phyloP scores from a whole-genome alignment of 1,139 yeast genomes.

The Lipomyces yarrowii region DNA sequence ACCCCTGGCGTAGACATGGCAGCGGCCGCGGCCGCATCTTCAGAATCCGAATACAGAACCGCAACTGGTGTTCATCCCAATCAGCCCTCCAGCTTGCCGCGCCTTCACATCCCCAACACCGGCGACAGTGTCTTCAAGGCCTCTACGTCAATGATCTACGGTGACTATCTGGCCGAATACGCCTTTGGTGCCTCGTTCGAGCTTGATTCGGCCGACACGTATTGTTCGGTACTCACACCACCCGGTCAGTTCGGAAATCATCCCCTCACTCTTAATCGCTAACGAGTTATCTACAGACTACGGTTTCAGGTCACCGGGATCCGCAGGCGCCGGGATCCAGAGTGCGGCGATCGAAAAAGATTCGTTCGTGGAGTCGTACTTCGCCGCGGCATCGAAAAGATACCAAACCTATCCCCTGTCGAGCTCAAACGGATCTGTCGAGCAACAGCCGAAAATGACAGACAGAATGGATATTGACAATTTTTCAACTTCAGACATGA shows the following conservation, averaged over 20 bases:
- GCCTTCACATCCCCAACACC: neutral
- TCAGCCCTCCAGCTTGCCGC: slow-evolving; percentile 1
- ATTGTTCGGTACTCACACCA: neutral
- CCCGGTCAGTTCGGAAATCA: neutral
- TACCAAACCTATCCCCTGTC: neutral
- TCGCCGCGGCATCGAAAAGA: neutral
- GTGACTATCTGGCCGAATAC: slow-evolving; percentile 7
- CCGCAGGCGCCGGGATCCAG: neutral
- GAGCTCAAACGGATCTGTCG: neutral
- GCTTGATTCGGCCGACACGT: neutral
- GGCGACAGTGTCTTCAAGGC: neutral
- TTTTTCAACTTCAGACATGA: neutral
- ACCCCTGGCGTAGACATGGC: neutral
- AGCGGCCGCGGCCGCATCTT: neutral
- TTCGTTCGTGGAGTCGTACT: slow-evolving; percentile 8
- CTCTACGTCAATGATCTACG: slow-evolving; percentile 3
- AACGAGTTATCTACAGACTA: neutral
- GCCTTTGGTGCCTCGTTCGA: slow-evolving; percentile 1
- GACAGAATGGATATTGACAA: neutral
- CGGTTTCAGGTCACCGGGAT: neutral
- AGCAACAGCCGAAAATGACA: neutral
- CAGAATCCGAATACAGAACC: neutral
- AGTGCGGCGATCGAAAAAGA: slow-evolving; percentile 3
- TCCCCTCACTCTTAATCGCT: neutral
- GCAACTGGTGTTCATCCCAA: neutral